Evolutionary conservation across 495 filamentous ascomycete genomes (phyloP).

Genomic region (Aspergillus olivimuriae): DNA sequence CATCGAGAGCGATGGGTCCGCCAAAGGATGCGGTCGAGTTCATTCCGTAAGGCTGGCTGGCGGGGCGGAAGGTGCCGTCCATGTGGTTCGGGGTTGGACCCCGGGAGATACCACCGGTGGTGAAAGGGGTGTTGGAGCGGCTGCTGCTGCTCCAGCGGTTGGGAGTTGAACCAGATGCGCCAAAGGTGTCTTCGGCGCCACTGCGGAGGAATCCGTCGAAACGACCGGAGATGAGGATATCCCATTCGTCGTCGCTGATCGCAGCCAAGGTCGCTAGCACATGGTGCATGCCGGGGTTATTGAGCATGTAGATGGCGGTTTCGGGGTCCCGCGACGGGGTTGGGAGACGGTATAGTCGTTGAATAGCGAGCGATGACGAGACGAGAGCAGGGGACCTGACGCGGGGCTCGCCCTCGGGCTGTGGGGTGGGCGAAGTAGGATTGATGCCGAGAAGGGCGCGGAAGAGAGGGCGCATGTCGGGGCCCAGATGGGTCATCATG

Average conservation of each 20-base stretch:
- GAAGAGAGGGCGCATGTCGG: slow-evolving; percentile 68
- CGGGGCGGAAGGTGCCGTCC: slow-evolving; percentile 31
- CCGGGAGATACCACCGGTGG: slow-evolving; percentile 32
- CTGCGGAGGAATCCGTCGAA: slow-evolving; percentile 97
- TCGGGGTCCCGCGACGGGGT: slow-evolving; percentile 73
- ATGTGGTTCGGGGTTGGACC: slow-evolving; percentile 33
- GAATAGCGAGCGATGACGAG: slow-evolving; percentile 67
- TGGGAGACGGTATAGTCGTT: slow-evolving; percentile 74
- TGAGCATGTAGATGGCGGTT: slow-evolving; percentile 81
- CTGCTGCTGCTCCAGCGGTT: slow-evolving; percentile 31
- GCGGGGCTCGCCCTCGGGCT: slow-evolving; percentile 43
- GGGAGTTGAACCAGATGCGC: slow-evolving; percentile 9
- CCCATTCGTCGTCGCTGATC: slow-evolving; percentile 87
- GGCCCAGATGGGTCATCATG: slow-evolving; percentile 79
- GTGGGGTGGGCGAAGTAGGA: slow-evolving; percentile 39
- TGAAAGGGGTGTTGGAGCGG: slow-evolving; percentile 40
- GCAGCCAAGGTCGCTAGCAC: slow-evolving; percentile 81
- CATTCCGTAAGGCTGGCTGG: slow-evolving; percentile 32
- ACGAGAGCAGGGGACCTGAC: slow-evolving; percentile 61
- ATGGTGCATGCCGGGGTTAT: slow-evolving; percentile 73
- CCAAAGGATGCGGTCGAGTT: slow-evolving; percentile 38
- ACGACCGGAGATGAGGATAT: slow-evolving; percentile 89
- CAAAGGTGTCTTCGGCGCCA: slow-evolving; percentile 61
- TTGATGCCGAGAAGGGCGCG: slow-evolving; percentile 69
- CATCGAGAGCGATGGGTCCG: slow-evolving; percentile 77